These are phyloP conservation scores for Nothomitra cinnamomea DNA, from an alignment of 2,329 filamentous ascomycete species.

Conservation along the genomic window DNA sequence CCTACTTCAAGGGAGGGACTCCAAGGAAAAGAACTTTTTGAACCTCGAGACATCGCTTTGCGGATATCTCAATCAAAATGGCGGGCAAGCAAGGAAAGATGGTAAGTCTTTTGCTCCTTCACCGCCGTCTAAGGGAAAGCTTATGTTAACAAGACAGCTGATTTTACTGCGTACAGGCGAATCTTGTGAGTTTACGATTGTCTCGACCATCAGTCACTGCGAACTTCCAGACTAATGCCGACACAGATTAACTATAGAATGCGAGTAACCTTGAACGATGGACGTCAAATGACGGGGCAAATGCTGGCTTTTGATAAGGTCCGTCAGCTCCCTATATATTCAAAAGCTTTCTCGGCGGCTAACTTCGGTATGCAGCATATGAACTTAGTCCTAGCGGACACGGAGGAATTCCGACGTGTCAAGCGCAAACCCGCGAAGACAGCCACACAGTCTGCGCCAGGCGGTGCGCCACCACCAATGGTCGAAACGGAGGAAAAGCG, in stretches of 20 bases:
- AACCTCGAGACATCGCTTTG: not conserved
- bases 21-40: not conserved
- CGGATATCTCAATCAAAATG: conserved; percentile 32
- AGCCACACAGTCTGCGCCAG: conserved; percentile 40
- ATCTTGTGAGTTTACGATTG: not conserved
- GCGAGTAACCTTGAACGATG: conserved; percentile 89
- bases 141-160: conserved; percentile 3
- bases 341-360: not conserved
- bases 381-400: conserved; percentile 97
- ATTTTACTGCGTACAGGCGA: not conserved
- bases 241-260: conserved; percentile 95
- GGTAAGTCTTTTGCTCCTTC: conserved; percentile 44
- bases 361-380: conserved; percentile 52
- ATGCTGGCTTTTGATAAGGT: conserved; percentile 99
- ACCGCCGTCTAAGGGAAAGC: not conserved
- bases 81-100: conserved; percentile 90
- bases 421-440: conserved; percentile 70
- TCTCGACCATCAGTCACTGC: not conserved
- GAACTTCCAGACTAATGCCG: not conserved
- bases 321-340: not conserved
- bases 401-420: conserved; percentile 88
- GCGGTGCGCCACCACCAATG: conserved; percentile 42
- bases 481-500: conserved; percentile 93
- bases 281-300: conserved; percentile 89
- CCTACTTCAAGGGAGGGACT: not conserved